Conservation (phyloP, 1,139 yeast species). For the Eremothecium gossypii region DNA sequence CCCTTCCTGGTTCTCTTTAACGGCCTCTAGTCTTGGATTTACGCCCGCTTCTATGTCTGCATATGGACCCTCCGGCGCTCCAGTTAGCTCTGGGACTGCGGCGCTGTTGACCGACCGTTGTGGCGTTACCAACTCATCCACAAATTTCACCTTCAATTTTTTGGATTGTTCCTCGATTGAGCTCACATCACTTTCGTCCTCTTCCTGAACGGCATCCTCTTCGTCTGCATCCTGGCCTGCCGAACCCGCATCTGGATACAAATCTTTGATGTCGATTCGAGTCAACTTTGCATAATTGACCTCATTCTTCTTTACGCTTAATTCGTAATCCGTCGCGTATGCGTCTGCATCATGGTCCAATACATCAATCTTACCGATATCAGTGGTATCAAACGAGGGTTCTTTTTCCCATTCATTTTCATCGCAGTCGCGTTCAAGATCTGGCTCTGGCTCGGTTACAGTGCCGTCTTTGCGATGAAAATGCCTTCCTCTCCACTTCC, state of each 20-base stretch:
- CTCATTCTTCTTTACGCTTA: slow-evolving; percentile 8
- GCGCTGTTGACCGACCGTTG: no score
- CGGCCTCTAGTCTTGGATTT: no score
- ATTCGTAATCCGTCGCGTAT: slow-evolving; percentile 1
- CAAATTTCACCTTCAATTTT: slow-evolving; percentile 3
- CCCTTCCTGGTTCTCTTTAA: not conserved
- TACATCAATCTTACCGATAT: slow-evolving; percentile 4
- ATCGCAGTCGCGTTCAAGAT: slow-evolving; percentile 1
- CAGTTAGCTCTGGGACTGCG: no score
- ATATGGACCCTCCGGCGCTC: no score
- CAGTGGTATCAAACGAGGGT: slow-evolving; percentile 2
- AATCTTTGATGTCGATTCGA: slow-evolving; percentile 1
- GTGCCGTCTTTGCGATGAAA: slow-evolving; percentile 7
- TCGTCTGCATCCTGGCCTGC: slow-evolving; percentile 7
- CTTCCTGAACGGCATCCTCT: slow-evolving; percentile 7
- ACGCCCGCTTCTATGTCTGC: no score
- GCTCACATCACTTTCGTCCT: slow-evolving; percentile 9
- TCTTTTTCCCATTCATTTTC: slow-evolving; percentile 3
- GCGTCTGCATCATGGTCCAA: slow-evolving; percentile 1
- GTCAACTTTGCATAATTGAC: slow-evolving; percentile 5
- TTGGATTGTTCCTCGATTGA: slow-evolving; percentile 3
- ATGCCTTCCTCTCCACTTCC: slow-evolving; percentile 12
- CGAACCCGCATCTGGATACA: slow-evolving; percentile 2
- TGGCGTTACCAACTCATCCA: not conserved
- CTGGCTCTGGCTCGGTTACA: not conserved